These are phyloP conservation scores for Irpex sp. DNA, from an alignment of 1,284 basidiomycete species.

Conservation along the genomic window DNA sequence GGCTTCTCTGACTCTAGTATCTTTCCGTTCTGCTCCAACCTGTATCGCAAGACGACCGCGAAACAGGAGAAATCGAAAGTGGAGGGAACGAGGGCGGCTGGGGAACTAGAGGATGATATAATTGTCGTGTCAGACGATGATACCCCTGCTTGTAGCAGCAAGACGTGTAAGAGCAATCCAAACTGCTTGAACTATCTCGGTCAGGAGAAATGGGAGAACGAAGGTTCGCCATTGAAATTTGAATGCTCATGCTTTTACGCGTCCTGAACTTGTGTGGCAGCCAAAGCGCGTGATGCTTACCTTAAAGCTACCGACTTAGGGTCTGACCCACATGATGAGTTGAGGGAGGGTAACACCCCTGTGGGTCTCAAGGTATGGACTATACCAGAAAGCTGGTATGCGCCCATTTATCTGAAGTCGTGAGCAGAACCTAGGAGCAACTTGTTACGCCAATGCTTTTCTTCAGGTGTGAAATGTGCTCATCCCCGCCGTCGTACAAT, in stretches of 20 bases:
- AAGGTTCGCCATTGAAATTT: conserved; percentile 37
- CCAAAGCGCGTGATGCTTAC: conserved; percentile 47
- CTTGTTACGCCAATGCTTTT: conserved; percentile 91
- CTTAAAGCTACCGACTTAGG: conserved; percentile 50
- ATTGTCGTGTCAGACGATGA: conserved; percentile 72
- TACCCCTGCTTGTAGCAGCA: conserved; percentile 51
- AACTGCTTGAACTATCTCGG: conserved; percentile 85
- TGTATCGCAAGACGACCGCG: conserved; percentile 28
- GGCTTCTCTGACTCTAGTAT: conserved; percentile 53
- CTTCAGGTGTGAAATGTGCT: conserved; percentile 58
- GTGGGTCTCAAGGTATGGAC: conserved; percentile 71
- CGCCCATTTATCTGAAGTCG: conserved; percentile 7
- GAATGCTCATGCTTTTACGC: background rate
- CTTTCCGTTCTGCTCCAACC: conserved; percentile 52
- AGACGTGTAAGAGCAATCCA: conserved; percentile 68
- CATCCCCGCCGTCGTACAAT: background rate
- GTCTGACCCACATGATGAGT: conserved; percentile 46
- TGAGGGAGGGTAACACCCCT: conserved; percentile 54
- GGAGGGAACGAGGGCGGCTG: conserved; percentile 17
- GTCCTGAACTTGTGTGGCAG: conserved; percentile 30
- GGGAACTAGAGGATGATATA: conserved; percentile 53
- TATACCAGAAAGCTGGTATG: background rate
- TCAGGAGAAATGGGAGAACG: conserved; percentile 71
- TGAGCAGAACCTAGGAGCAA: conserved; percentile 83
- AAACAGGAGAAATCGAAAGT: conserved; percentile 7